Percentiles rank a stretch among this genome's conserved stretches.
Conservation (phyloP, 441 rosid species). For the Capsella rubella region DNA sequence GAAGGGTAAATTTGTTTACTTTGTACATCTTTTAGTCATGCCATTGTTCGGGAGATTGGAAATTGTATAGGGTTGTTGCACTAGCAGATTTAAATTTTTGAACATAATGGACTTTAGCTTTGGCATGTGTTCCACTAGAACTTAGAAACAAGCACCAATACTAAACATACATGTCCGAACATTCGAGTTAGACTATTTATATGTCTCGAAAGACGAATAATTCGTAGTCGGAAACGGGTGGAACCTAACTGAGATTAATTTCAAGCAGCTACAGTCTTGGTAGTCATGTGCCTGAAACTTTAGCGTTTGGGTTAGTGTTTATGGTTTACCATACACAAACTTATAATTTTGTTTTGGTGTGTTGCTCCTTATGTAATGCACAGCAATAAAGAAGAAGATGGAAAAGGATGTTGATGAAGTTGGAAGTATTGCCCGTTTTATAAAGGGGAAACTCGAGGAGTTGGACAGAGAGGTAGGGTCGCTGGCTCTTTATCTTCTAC, state of each 20-base stretch:
- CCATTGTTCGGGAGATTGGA: background rate
- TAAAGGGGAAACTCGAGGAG: constrained; percentile 77
- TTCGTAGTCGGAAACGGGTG: background rate
- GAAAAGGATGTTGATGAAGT: constrained; percentile 92
- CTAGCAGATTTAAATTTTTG: background rate
- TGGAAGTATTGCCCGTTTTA: constrained; percentile 80
- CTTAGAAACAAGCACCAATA: background rate
- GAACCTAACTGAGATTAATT: constrained; percentile 9
- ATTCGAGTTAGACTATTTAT: background rate
- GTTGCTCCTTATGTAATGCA: constrained; percentile 33
- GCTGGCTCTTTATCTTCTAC: constrained; percentile 20
- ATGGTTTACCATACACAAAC: constrained; percentile 16
- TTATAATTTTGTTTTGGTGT: constrained; percentile 25
- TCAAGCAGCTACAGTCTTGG: background rate
- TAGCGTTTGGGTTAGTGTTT: constrained; percentile 6
- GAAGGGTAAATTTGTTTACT: constrained; percentile 62
- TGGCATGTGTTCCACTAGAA: constrained; percentile 7
- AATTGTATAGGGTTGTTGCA: constrained; percentile 4
- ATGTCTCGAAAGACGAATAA: background rate
- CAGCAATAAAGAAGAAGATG: constrained; percentile 93
- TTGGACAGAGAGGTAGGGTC: constrained; percentile 73
- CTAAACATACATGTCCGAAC: constrained; percentile 1
- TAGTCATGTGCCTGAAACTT: background rate
- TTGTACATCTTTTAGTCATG: background rate
- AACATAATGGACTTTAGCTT: constrained; percentile 19